Evolutionary conservation across 2,329 filamentous ascomycete genomes (phyloP), one percentile per base, ranked within the genome.

Genomic region (Arthroderma sp.): DNA sequence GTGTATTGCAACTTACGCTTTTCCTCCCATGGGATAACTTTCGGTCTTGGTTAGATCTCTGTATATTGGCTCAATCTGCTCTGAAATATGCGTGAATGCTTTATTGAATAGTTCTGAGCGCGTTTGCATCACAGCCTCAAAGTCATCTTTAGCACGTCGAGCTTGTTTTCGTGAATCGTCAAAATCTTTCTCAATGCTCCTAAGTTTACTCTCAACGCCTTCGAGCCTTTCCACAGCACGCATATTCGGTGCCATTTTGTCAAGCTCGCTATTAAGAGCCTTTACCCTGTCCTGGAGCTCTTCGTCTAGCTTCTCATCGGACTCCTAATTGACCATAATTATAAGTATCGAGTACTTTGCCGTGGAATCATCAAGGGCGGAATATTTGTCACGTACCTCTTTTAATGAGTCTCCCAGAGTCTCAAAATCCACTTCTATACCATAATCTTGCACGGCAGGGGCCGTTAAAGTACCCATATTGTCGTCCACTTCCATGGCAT

Each of bases 161-260:
- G 85, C 83, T 27, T 78, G 74, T 41, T 75, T 75, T 54, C 87
- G 84, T 1, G 89, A 84, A 51, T 86, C 78, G 53, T 94, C 86
- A 58, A 88, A 96, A 54, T 95, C 88, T 54, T 85, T 80, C 56
- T 95, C 88, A 1, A 86, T 89, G 48, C 81, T 75, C 51, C 85
- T 81, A 27, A 95, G 80, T 49, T 88, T 81, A 42, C 78, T 75
- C 62, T 94, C 84, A 6, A 94, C 88, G 22, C 80, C 82, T 58
- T 91, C 85, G 4, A 98, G 73, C 41, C 89, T 84, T 59, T 96
- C 87, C 64, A 88, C 86, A 6, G 89, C 91, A 55, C 89, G 86
- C 78, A 94, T 93, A 63, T 98, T 96, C 28, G 91, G 91, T 50
- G 91, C 88, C 64, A 96, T 81, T 65, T 94, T 94, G 59, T 94